Conservation (phyloP, 768 basidiomycete species). For the Chalciporus chontae region DNA sequence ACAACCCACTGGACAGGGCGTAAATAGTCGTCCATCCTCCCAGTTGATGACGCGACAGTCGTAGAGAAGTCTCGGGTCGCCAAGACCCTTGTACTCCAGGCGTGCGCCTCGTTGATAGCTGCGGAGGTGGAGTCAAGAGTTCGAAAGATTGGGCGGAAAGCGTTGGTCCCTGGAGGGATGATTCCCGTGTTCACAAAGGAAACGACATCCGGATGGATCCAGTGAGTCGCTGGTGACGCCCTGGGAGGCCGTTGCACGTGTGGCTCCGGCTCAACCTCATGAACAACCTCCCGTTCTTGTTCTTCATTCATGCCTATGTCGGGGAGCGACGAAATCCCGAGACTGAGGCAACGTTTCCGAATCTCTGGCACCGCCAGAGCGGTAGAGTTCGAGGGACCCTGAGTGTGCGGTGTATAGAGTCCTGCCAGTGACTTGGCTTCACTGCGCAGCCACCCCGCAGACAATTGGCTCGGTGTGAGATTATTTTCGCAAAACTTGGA, state of each 20-base stretch:
- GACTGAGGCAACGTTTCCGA: constrained; percentile 3
- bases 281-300: constrained; percentile 43
- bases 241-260: constrained; percentile 34
- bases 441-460: constrained; percentile 32
- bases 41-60: constrained; percentile 1
- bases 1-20: constrained; percentile 25
- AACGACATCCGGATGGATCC: constrained; percentile 14
- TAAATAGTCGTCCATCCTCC: constrained; percentile 11
- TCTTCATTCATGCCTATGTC: constrained; percentile 36
- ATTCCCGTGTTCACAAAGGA: constrained; percentile 26
- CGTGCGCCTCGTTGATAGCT: constrained; percentile 13
- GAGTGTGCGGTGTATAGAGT: constrained; percentile 24
- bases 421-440: constrained; percentile 35
- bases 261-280: constrained; percentile 39
- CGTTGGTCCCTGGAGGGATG: constrained; percentile 10
- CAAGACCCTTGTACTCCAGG: constrained; percentile 12
- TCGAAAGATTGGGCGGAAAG: constrained; percentile 18
- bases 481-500: background rate
- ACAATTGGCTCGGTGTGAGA: background rate
- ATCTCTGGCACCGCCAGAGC: background rate
- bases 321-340: constrained; percentile 7
- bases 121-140: constrained; percentile 3
- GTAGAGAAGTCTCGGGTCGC: constrained; percentile 10
- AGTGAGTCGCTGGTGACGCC: constrained; percentile 18
- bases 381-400: background rate